A percentile compares a stretch with the other conserved stretches of the same genome.
These are phyloP conservation scores for Colletotrichum trifolii DNA, from an alignment of 2,329 filamentous ascomycete species.

Conservation along the genomic window DNA sequence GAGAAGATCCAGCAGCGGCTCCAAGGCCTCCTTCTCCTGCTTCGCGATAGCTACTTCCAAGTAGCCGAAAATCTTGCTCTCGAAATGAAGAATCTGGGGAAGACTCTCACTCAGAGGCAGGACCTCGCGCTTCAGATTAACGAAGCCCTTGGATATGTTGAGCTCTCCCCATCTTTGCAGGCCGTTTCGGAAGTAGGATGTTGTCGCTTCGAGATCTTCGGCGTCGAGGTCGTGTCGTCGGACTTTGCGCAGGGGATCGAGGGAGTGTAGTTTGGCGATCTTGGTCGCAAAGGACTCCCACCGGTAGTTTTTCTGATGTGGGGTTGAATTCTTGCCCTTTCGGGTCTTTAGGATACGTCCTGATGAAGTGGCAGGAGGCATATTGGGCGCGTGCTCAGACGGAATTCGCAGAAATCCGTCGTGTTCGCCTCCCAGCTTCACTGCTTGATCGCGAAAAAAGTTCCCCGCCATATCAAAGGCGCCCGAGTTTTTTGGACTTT, in stretches of 20 bases:
- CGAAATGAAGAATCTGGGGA: slow-evolving; percentile 90
- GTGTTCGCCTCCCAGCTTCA: slow-evolving; percentile 37
- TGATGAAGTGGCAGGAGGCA: slow-evolving; percentile 68
- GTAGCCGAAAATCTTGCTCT: slow-evolving; percentile 83
- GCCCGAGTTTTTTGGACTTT: slow-evolving; percentile 39
- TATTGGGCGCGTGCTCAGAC: slow-evolving; percentile 51
- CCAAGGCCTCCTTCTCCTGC: slow-evolving; percentile 82
- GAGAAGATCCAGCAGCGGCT: slow-evolving; percentile 88
- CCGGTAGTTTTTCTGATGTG: slow-evolving; percentile 83
- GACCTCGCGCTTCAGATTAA: slow-evolving; percentile 79
- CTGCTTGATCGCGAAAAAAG: slow-evolving; percentile 35
- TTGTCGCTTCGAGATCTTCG: slow-evolving; percentile 78
- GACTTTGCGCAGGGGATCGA: slow-evolving; percentile 92
- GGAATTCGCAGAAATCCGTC: slow-evolving; percentile 28
- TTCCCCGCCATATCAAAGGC: slow-evolving; percentile 29
- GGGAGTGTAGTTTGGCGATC: slow-evolving; percentile 86
- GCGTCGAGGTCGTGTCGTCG: slow-evolving; percentile 86
- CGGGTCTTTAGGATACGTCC: slow-evolving; percentile 76
- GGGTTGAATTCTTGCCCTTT: slow-evolving; percentile 77
- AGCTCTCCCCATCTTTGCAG: slow-evolving; percentile 91
- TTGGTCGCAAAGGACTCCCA: slow-evolving; percentile 94
- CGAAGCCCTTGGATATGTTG: slow-evolving; percentile 87
- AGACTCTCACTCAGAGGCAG: slow-evolving; percentile 87
- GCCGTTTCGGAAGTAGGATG: slow-evolving; percentile 88
- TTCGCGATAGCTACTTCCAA: slow-evolving; percentile 81